Evolutionary conservation across 2,329 filamentous ascomycete species (phyloP), one percentile per base, ranked within the genome.

Genomic region (Penicillium paneum): DNA sequence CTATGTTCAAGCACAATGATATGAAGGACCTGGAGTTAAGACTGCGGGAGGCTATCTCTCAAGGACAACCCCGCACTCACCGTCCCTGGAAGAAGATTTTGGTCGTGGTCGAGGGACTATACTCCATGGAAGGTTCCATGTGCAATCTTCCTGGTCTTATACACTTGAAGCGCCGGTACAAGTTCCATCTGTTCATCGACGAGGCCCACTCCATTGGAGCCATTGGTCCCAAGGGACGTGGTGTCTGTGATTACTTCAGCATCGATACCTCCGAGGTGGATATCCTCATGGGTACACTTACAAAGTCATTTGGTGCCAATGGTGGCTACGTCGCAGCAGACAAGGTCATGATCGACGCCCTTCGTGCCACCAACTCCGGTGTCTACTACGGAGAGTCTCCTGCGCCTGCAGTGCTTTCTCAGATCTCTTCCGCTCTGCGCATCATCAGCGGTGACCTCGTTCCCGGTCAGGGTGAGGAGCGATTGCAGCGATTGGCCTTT

Each of bases 71-170:
- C 49, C 89, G 94, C 62, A 99, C 93, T n/a, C 94, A 99, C 74
- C 89, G 94, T 29, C 94, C 94, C 1, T 99, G 94, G 94, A 97
- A 96, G 82, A 99, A 97, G 84, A 97, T 99, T 57, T 75, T 99
- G 48, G 90, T 99, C 41, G 92, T 93, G 35, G 90, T 99, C 35
- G 94, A 99, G 74, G 94, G 94, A 64, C 83, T 99, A 19, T 99
- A 99, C 81, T 97, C 93, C 1, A 99, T 99, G 94, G 94, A 99
- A 78, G 94, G 94, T 45, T 97, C 92, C 62, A 96, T 99, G 90
- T 94, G 90, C 75, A 94, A 99, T 72, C 83, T 99, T n/a, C 94
- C 94, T 1, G 90, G 90, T 57, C 80, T 99, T 47, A 77, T 99
- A 55, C 83, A 81, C 47, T 81, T 99, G 62, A 97, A 96, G 83